Conservation (phyloP, 2,329 filamentous ascomycete genomes). For the Polychaeton citri region DNA sequence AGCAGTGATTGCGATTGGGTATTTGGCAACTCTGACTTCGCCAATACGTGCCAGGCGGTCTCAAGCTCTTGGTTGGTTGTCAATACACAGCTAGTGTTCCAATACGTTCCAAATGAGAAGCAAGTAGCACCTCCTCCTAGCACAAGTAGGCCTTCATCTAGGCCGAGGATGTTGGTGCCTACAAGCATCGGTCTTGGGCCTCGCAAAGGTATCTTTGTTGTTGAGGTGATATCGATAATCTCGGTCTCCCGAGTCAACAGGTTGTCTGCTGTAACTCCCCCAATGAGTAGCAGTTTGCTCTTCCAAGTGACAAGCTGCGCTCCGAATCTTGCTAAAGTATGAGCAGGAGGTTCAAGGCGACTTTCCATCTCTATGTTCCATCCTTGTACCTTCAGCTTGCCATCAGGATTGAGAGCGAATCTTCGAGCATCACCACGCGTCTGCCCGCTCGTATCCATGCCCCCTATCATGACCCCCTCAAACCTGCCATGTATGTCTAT, state of each 20-base stretch:
- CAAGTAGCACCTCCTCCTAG: conserved; percentile 74
- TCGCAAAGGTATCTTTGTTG: conserved; percentile 15
- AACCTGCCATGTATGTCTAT: conserved; percentile 17
- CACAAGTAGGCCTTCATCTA: conserved; percentile 43
- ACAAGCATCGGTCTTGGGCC: conserved; percentile 53
- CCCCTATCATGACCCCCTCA: conserved; percentile 55
- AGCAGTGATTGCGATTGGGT: too few relatives aligned
- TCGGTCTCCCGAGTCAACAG: conserved; percentile 39
- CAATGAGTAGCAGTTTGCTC: conserved; percentile 36
- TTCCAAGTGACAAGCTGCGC: conserved; percentile 36
- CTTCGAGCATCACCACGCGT: too few relatives aligned
- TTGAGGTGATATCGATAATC: conserved; percentile 30
- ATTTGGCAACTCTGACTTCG: too few relatives aligned
- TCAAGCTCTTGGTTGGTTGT: conserved; percentile 10
- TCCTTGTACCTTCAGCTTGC: too few relatives aligned
- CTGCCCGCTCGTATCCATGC: conserved; percentile 34
- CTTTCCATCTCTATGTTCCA: too few relatives aligned
- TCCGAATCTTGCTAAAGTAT: conserved; percentile 33
- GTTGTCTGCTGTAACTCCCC: conserved; percentile 34
- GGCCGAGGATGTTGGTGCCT: conserved; percentile 46
- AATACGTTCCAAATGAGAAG: conserved; percentile 81
- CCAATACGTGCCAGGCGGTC: too few relatives aligned
- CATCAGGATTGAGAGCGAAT: too few relatives aligned
- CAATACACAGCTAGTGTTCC: conserved; percentile 48
- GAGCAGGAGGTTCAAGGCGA: too few relatives aligned